These are phyloP conservation scores for Chaetomium strumarium DNA, from an alignment of 2,329 filamentous ascomycete genomes.

Conservation along the genomic window DNA sequence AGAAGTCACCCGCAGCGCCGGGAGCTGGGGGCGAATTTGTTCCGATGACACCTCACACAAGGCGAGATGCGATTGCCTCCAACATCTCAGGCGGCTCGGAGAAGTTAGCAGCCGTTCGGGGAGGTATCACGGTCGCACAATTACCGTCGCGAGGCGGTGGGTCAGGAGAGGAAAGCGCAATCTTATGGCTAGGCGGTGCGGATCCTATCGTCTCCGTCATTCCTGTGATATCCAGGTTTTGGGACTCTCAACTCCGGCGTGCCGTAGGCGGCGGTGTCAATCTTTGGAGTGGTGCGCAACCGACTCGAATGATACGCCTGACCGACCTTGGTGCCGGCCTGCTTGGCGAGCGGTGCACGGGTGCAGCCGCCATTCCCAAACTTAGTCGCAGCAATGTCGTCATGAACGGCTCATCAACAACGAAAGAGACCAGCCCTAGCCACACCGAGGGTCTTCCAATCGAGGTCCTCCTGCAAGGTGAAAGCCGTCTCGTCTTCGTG, in stretches of 20 bases:
- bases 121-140: constrained; percentile 46
- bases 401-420: constrained; percentile 16
- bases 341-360: constrained; percentile 51
- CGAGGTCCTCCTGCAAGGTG: constrained; percentile 50
- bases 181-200: constrained; percentile 50
- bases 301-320: constrained; percentile 51
- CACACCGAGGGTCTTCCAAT: constrained; percentile 39
- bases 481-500: constrained; percentile 50
- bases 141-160: constrained; percentile 37
- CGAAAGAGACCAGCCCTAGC: constrained; percentile 8
- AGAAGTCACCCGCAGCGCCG: constrained; percentile 30
- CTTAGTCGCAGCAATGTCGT: background rate
- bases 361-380: constrained; percentile 40
- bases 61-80: constrained; percentile 46
- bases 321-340: constrained; percentile 48
- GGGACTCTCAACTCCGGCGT: constrained; percentile 53
- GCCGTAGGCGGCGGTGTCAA: constrained; percentile 46
- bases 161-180: constrained; percentile 47
- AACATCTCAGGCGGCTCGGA: constrained; percentile 42
- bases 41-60: constrained; percentile 58
- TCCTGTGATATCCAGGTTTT: constrained; percentile 50
- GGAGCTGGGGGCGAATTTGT: constrained; percentile 47
- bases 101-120: constrained; percentile 45
- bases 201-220: constrained; percentile 52
- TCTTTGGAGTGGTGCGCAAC: constrained; percentile 50